Evolutionary conservation across 2,329 filamentous ascomycete species (phyloP).

Genomic region (Lizonia empirigonia): DNA sequence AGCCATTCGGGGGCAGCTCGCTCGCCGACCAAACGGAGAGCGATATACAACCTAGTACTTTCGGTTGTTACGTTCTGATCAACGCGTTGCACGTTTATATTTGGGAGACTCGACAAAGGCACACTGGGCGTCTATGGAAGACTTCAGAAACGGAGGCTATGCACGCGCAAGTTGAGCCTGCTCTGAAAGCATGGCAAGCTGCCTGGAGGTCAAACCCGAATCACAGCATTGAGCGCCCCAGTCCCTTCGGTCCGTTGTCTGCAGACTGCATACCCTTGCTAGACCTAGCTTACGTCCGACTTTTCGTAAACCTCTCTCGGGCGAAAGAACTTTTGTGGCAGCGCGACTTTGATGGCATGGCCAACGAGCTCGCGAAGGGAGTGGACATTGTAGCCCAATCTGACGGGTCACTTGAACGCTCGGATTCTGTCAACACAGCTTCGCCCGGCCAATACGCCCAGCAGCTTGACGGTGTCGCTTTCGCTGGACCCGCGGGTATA

Average conservation of each 20-base stretch:
- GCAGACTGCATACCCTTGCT: conserved; percentile 90
- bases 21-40: conserved; percentile 60
- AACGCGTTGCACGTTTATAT: conserved; percentile 97
- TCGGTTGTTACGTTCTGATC: conserved; percentile 89
- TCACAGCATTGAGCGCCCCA: conserved; percentile 82
- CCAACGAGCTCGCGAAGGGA: conserved; percentile 80
- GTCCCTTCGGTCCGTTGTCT: conserved; percentile 83
- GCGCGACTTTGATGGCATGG: conserved; percentile 89
- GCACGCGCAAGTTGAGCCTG: conserved; percentile 93
- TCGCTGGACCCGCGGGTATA: conserved; percentile 39
- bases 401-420: conserved; percentile 63
- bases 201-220: conserved; percentile 88
- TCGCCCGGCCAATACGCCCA: conserved; percentile 31
- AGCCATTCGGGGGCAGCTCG: conserved; percentile 56
- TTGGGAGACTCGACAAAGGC: conserved; percentile 92
- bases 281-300: conserved; percentile 86
- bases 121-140: conserved; percentile 88
- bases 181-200: conserved; percentile 89
- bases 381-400: conserved; percentile 76
- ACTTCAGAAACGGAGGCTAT: conserved; percentile 92
- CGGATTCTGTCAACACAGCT: conserved; percentile 34
- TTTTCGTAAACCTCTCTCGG: conserved; percentile 91
- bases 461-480: conserved; percentile 36
- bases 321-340: conserved; percentile 95
- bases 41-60: conserved; percentile 81